Conservation (phyloP, 108 stramenopile genomes). For the Cyclotella choctawhatcheeana region DNA sequence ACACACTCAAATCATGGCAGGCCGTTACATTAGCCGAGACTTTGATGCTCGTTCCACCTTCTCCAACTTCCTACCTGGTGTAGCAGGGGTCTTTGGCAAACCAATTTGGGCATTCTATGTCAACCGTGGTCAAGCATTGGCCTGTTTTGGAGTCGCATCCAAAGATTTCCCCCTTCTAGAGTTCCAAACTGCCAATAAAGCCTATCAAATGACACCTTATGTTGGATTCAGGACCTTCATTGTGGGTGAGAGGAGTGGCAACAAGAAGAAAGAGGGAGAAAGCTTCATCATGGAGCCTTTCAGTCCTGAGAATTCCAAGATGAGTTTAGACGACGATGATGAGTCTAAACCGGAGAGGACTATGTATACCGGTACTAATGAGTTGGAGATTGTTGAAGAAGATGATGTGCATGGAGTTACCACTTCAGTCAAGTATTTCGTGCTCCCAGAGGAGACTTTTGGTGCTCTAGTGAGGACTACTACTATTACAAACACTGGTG, state of each 20-base stretch:
- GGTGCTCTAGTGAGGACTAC: conserved; percentile 83
- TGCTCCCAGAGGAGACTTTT: conserved; percentile 90
- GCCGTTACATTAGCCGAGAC: conserved; percentile 85
- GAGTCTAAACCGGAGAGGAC: conserved; percentile 75
- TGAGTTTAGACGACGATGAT: conserved; percentile 51
- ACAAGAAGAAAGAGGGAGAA: conserved; percentile 35
- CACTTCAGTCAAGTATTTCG: conserved; percentile 88
- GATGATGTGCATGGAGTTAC: conserved; percentile 74
- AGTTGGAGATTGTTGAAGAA: conserved; percentile 89
- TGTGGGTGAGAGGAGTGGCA: conserved; percentile 68
- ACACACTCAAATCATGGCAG: conserved; percentile 25
- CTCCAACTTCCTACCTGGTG: conserved; percentile 87
- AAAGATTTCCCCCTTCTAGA: conserved; percentile 93
- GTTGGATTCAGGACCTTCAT: conserved; percentile 95
- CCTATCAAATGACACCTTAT: conserved; percentile 91
- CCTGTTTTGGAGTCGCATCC: conserved; percentile 85
- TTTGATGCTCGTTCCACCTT: conserved; percentile 86
- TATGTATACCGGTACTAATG: conserved; percentile 94
- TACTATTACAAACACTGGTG: conserved; percentile 85
- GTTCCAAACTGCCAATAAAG: conserved; percentile 95
- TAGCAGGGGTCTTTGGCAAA: conserved; percentile 89
- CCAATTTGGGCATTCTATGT: conserved; percentile 96
- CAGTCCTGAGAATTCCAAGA: conserved; percentile 61
- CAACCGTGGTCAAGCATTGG: conserved; percentile 93
- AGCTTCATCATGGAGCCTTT: conserved; percentile 83